Conservation (phyloP, 768 basidiomycete species). For the Xanthoconium stramineum region DNA sequence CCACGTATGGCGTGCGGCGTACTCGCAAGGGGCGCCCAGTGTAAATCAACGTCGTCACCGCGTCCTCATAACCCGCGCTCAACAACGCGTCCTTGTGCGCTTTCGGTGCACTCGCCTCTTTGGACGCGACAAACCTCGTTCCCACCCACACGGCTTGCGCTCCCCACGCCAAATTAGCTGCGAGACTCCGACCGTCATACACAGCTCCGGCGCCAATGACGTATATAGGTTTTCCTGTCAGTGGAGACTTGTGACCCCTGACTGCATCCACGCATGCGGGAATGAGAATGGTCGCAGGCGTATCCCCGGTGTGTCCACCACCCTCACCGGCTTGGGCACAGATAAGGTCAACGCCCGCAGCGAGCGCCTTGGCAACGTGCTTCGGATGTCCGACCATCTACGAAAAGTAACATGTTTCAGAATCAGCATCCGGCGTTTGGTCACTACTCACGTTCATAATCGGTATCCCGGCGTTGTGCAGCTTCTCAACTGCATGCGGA, state of each 20-base stretch:
- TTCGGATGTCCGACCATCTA: conserved; percentile 95
- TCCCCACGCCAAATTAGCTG: conserved; percentile 86
- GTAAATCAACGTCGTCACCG: conserved; percentile 81
- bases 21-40: conserved; percentile 89
- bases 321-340: conserved; percentile 95
- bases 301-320: conserved; percentile 84
- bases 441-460: conserved; percentile 70
- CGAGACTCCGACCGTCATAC: conserved; percentile 83
- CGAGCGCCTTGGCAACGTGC: conserved; percentile 78
- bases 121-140: conserved; percentile 81
- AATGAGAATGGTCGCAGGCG: conserved; percentile 81
- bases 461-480: conserved; percentile 82
- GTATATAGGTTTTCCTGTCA: conserved; percentile 81
- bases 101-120: conserved; percentile 79
- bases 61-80: conserved; percentile 72
- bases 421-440: not conserved
- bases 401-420: not conserved
- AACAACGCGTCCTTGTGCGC: conserved; percentile 79
- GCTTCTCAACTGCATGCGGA: conserved; percentile 68
- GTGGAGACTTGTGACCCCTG: conserved; percentile 69
- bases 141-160: conserved; percentile 90
- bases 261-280: conserved; percentile 87
- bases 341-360: conserved; percentile 85
- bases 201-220: conserved; percentile 92
- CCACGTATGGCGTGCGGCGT: conserved; percentile 78